These are phyloP conservation scores for Rhizopogon rudus DNA, from an alignment of 768 basidiomycete genomes.

Conservation along the genomic window DNA sequence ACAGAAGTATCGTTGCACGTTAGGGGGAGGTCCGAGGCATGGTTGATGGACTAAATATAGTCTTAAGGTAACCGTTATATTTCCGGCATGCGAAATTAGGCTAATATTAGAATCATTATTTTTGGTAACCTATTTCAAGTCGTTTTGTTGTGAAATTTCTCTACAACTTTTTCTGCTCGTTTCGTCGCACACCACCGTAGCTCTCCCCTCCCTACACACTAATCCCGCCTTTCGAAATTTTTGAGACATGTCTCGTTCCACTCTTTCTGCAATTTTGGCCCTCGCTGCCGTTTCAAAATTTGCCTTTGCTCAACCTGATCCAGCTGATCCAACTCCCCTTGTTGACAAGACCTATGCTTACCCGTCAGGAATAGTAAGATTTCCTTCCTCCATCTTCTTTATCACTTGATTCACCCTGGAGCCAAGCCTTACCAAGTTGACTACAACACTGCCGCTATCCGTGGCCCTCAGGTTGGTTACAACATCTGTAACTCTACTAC, in stretches of 20 bases:
- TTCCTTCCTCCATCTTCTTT: background rate
- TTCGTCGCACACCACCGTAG: background rate
- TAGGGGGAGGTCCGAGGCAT: background rate
- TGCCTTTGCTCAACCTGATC: conserved; percentile 27
- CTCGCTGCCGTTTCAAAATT: conserved; percentile 24
- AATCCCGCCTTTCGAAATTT: background rate
- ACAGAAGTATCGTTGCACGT: too few relatives aligned
- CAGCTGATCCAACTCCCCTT: conserved; percentile 45
- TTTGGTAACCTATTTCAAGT: background rate
- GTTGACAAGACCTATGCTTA: conserved; percentile 40
- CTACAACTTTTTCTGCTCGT: background rate
- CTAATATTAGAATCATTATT: too few relatives aligned
- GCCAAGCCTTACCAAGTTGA: conserved; percentile 50
- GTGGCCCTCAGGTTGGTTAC: conserved; percentile 61
- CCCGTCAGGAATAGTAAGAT: conserved; percentile 37
- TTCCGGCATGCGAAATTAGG: conserved; percentile 3
- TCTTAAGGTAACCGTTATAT: background rate
- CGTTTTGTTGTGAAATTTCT: background rate
- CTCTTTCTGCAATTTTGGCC: conserved; percentile 37
- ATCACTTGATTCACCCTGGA: background rate
- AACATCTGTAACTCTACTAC: conserved; percentile 69
- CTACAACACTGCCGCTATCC: conserved; percentile 32
- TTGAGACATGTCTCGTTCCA: conserved; percentile 42
- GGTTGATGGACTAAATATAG: background rate
- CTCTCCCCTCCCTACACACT: background rate